These are phyloP conservation scores for Aaosphaeria pasadenensis DNA, from an alignment of 2,329 filamentous ascomycete species.

Conservation along the genomic window DNA sequence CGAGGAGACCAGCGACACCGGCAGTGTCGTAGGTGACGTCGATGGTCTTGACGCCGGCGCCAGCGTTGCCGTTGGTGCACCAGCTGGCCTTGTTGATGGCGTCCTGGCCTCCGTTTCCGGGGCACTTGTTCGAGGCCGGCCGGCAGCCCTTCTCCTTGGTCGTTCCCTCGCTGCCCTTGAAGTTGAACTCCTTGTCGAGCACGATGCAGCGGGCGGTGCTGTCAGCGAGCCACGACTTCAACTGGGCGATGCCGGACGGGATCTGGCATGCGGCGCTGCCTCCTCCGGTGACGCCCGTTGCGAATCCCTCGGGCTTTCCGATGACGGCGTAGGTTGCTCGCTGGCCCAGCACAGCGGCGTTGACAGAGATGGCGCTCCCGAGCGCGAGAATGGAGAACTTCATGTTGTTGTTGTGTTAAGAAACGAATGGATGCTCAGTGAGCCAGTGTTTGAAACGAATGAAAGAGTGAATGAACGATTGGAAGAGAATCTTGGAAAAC, in stretches of 20 bases:
- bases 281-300: conserved; percentile 58
- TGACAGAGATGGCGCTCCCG: conserved; percentile 11
- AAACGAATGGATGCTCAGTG: neutral
- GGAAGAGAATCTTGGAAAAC: no score
- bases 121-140: conserved; percentile 43
- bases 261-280: conserved; percentile 54
- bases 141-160: conserved; percentile 55
- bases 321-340: conserved; percentile 21
- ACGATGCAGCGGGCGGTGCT: conserved; percentile 55
- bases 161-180: conserved; percentile 55
- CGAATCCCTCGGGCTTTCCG: conserved; percentile 48
- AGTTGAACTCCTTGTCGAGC: conserved; percentile 55
- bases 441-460: neutral
- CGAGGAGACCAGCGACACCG: conserved; percentile 49
- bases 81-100: conserved; percentile 61
- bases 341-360: conserved; percentile 13
- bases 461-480: neutral
- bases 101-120: conserved; percentile 57
- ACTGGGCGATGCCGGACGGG: conserved; percentile 53
- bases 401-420: conserved; percentile 9
- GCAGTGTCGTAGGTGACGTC: conserved; percentile 51
- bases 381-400: conserved; percentile 17
- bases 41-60: conserved; percentile 46
- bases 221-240: conserved; percentile 59
- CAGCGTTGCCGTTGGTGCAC: conserved; percentile 54